Evolutionary conservation across 805 yeast species (phyloP), one percentile per base, ranked within the genome.

Genomic region (Nakazawaea populi): DNA sequence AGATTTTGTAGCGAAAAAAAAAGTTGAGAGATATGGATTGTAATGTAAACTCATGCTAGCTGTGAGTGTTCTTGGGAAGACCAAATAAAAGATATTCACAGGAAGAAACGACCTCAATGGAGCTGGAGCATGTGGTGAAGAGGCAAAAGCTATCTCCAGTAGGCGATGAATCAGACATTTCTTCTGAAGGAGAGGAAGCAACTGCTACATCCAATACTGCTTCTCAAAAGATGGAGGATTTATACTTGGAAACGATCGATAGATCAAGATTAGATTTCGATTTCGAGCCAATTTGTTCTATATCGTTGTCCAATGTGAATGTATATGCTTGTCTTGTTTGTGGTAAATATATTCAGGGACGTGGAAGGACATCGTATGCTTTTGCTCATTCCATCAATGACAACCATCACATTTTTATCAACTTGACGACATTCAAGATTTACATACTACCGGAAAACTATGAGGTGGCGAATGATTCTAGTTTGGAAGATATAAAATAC

Each of bases 271-370:
- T 80, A 18, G 89, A 88, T 60, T 87, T 88, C 61, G 95, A 87
- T 61, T 74, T 77, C 47, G 89, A 84, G 42, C 82, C 81, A 59
- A 64, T 78, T 1, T 88, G 96, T 63, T 73, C 80, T 42, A 77
- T 83, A 0, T 76, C 89, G 0, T 68, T 87, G 27, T 73, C 88
- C 1, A 75, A 71, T 38, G 68, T 75, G 24, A 84, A 85, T 58
- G 76, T 87, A 0, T 85, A 87, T 58, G 81, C 87, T 34, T 88
- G 96, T 60, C 66, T 88, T 24, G 75, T 74, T 0, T 88, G 96
- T 66, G 92, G 91, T 35, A 82, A 77, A 58, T 88, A 80, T 64
- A 75, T 80, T 48, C 84, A 82, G 56, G 96, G 96, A 0, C 71
- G 89, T 28, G 76, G 81, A 1, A 69, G 65, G 51, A 62, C 76